Percentiles rank a stretch among this genome's conserved stretches.
Conservation (phyloP, 2,329 filamentous ascomycete genomes). For the Colletotrichum gloeosporioides region DNA sequence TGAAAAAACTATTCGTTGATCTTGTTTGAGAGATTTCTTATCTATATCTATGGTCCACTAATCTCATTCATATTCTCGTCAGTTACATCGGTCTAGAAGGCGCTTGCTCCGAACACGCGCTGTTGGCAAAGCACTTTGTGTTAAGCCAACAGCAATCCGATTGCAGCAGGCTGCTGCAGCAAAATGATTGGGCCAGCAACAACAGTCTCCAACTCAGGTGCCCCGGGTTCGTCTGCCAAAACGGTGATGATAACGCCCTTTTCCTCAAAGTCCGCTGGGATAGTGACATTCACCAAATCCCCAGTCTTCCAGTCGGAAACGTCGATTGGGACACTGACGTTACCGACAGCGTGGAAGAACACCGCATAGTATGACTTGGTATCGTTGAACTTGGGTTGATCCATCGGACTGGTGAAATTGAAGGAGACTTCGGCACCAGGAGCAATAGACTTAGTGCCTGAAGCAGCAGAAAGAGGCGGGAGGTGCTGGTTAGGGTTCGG, state of each 20-base stretch:
- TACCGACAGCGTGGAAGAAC: background rate
- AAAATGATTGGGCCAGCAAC: background rate
- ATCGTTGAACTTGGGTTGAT: background rate
- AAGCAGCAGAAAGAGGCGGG: background rate
- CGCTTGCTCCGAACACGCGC: background rate
- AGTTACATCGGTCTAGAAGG: background rate
- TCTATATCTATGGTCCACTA: background rate
- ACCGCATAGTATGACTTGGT: background rate
- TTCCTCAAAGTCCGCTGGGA: background rate
- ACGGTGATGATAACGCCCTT: background rate
- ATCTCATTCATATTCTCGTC: rapidly evolving
- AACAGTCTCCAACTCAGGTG: background rate
- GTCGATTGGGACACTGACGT: background rate
- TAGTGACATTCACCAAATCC: background rate
- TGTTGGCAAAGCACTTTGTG: background rate
- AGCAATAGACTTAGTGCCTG: background rate
- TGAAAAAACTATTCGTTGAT: background rate
- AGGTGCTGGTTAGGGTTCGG: background rate
- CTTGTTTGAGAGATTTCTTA: background rate
- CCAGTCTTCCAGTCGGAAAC: background rate
- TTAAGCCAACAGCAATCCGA: background rate
- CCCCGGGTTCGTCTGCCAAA: background rate
- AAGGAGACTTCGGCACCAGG: background rate
- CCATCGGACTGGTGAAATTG: background rate
- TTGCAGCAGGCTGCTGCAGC: background rate